These are phyloP conservation scores for Camelina laxa DNA, from an alignment of 345 rosid genomes.

Conservation along the genomic window DNA sequence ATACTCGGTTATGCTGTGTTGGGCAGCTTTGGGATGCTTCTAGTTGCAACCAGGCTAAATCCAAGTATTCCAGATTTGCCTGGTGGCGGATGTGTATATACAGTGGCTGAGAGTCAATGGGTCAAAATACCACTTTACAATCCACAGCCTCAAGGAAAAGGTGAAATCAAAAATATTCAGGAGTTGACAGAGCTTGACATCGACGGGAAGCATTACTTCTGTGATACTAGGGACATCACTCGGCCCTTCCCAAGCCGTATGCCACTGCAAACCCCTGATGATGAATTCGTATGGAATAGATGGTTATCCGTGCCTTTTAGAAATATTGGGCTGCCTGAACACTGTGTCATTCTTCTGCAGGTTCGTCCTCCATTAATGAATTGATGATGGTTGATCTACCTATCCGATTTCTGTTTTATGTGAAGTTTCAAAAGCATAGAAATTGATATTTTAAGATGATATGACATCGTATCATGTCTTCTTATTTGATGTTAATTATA, in stretches of 20 bases:
- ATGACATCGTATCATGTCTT: slow-evolving; percentile 35
- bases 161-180: slow-evolving; percentile 79
- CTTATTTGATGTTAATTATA: slow-evolving; percentile 70
- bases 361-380: slow-evolving; percentile 51
- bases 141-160: slow-evolving; percentile 88
- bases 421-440: slow-evolving; percentile 11
- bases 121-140: slow-evolving; percentile 76
- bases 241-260: slow-evolving; percentile 87
- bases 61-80: slow-evolving; percentile 79
- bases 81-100: slow-evolving; percentile 90
- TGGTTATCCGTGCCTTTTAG: slow-evolving; percentile 84
- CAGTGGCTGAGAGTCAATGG: slow-evolving; percentile 90
- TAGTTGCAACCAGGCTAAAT: slow-evolving; percentile 78
- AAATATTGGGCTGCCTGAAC: slow-evolving; percentile 65
- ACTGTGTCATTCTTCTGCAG: slow-evolving; percentile 92
- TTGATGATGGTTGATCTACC: slow-evolving; percentile 17
- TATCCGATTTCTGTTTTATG: slow-evolving; percentile 8
- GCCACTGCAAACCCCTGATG: slow-evolving; percentile 75
- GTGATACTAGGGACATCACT: slow-evolving; percentile 88
- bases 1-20: slow-evolving; percentile 87
- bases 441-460: slow-evolving; percentile 21
- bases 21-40: slow-evolving; percentile 83
- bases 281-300: slow-evolving; percentile 94
- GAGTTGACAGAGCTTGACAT: slow-evolving; percentile 91
- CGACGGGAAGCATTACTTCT: slow-evolving; percentile 94